A percentile compares a stretch with the other conserved stretches of the same genome.
phyloP scores from a whole-genome alignment of 2,329 filamentous ascomycete genomes.

The Paecilomyces sp. region DNA sequence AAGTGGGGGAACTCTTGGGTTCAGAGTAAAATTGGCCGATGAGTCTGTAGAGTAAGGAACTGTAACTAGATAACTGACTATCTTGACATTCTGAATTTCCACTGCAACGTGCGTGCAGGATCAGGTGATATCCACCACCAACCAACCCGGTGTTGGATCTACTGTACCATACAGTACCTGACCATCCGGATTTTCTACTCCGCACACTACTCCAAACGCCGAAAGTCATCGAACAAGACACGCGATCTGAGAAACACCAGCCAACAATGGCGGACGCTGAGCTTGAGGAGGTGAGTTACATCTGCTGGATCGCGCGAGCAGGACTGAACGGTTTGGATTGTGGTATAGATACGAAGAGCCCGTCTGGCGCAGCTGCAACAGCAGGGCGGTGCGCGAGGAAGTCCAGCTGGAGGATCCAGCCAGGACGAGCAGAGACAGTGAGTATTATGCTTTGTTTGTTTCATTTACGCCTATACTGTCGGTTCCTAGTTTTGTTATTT shows the following conservation, averaged over 20 bases:
- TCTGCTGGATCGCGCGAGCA: neutral
- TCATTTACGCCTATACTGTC: neutral
- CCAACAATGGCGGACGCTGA: conserved; percentile 57
- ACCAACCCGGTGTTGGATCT: neutral
- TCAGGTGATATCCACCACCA: neutral
- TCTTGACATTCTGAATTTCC: neutral
- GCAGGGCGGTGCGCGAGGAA: conserved; percentile 45
- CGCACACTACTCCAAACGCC: neutral
- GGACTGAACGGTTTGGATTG: conserved; percentile 2
- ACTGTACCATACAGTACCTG: neutral
- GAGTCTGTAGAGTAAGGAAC: neutral
- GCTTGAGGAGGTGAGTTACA: conserved; percentile 50
- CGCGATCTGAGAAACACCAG: neutral
- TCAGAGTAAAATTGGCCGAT: neutral
- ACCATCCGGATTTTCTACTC: neutral
- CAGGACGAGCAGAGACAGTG: conserved; percentile 62
- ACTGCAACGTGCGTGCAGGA: neutral
- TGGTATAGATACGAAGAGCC: conserved; percentile 71
- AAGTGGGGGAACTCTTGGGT: conserved; percentile 2
- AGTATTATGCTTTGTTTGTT: conserved; percentile 16
- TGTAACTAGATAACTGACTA: neutral
- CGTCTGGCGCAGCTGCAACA: conserved; percentile 90
- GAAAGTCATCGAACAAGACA: neutral
- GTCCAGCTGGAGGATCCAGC: conserved; percentile 43
- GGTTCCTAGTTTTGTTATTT: neutral